phyloP scores from a whole-genome alignment of 768 basidiomycete species.

The Gymnopilus dilepis region DNA sequence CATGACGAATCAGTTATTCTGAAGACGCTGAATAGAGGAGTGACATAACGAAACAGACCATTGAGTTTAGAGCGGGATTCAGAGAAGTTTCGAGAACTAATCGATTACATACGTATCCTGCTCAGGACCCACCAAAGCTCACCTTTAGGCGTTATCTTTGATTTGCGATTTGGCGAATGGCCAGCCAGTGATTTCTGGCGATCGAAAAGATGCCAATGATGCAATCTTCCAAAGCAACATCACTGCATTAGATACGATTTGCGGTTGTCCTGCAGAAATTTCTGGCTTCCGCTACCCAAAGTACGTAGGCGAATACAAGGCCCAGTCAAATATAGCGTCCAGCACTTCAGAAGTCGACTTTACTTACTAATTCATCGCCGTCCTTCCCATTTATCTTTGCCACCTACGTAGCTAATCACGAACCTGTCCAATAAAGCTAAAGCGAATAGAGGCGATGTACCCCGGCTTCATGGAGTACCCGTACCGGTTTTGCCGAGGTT shows the following conservation, averaged over 20 bases:
- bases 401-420: neutral
- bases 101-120: neutral
- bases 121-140: neutral
- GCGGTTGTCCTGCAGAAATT: neutral
- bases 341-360: neutral
- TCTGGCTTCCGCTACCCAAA: neutral
- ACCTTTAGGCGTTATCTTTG: neutral
- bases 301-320: neutral
- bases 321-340: neutral
- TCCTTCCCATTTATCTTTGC: neutral
- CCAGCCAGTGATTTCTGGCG: neutral
- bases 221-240: neutral
- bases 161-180: neutral
- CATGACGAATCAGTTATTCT: neutral
- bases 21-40: neutral
- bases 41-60: neutral
- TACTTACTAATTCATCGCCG: neutral
- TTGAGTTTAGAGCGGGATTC: neutral
- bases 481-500: constrained; percentile 2
- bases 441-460: neutral
- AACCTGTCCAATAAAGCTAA: neutral
- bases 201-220: neutral
- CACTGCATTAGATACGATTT: neutral
- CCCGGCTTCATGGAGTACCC: neutral
- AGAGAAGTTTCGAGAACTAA: neutral